These are phyloP conservation scores for Neocucurbitaria cava DNA, from an alignment of 2,329 filamentous ascomycete species.

Conservation along the genomic window DNA sequence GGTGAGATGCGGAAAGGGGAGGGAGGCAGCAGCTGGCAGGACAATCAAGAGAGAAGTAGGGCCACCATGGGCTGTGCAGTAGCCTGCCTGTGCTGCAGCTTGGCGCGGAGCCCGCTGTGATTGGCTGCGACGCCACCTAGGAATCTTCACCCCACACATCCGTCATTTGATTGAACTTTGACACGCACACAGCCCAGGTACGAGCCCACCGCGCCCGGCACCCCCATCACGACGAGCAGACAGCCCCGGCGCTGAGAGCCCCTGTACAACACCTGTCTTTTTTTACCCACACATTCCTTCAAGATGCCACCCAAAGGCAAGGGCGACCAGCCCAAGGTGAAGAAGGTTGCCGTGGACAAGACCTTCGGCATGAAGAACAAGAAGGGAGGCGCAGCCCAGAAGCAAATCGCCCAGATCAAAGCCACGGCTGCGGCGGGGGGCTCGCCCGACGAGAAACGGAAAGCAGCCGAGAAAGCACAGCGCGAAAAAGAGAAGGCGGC, in stretches of 20 bases:
- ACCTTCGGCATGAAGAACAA: slow-evolving; percentile 99
- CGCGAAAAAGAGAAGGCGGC: slow-evolving; percentile 90
- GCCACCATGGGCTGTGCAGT: too few species aligned
- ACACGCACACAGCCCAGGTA: slow-evolving; percentile 29
- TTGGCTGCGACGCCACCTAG: slow-evolving; percentile 18
- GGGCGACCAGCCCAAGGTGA: slow-evolving; percentile 54
- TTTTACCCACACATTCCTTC: slow-evolving; percentile 28
- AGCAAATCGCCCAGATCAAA: slow-evolving; percentile 81
- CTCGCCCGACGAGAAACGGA: slow-evolving; percentile 86
- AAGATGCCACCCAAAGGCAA: slow-evolving; percentile 75
- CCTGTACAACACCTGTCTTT: slow-evolving; percentile 10
- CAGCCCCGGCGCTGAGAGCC: slow-evolving; percentile 15
- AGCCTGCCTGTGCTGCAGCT: background rate
- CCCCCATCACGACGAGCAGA: slow-evolving; percentile 19
- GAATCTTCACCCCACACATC: slow-evolving; percentile 38
- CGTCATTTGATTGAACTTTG: slow-evolving; percentile 49
- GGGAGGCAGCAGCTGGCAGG: slow-evolving; percentile 16
- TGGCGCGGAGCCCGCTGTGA: background rate
- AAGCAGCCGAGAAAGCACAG: slow-evolving; percentile 67
- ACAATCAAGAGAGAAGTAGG: slow-evolving; percentile 7
- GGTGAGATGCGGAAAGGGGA: slow-evolving; percentile 17
- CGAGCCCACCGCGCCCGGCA: slow-evolving; percentile 21
- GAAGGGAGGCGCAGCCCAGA: slow-evolving; percentile 90
- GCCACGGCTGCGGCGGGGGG: slow-evolving; percentile 69
- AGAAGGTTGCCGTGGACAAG: slow-evolving; percentile 84